Base-by-base conservation (phyloP, 805 yeast genomes). In the Spencermartinsiella europaea region DNA sequence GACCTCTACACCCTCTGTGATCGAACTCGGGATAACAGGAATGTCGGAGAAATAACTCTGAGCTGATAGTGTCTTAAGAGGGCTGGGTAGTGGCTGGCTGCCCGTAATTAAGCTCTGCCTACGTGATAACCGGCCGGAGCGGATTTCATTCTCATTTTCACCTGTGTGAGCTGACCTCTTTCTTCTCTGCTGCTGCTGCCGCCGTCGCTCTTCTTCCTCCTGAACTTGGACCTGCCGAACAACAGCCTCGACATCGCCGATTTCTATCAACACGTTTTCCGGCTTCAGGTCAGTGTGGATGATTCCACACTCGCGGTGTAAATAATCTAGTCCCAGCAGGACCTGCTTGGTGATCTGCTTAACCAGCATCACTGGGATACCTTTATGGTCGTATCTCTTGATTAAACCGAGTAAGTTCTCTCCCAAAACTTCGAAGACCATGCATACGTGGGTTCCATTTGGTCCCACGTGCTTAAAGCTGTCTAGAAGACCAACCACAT, bases 361-460 rank as follows among this genome's bases (percentile, higher is more conserved):
- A 33, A 86, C 93, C 57, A 84, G 77, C 19, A 75, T 73, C 27
- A 79, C 62, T 2, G 95, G 95, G n/a, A 87, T 76, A 19, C 95
- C 91, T 53, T 84, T 74, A 65, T 85, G 88, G 60, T 77, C 74
- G 60, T 76, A 90, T 47, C 90, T 74, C 53, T 86, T 77, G 48
- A 91, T 88, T 55, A 93, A 71, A 17, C 95, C 90, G 44, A 93
- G 70, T 55, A 93, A 65, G 62, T 89, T 91, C 65, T 93, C 99
- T 17, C 99, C 99, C 51, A 93, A 71, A 0, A 93, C 96, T 67
- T 93, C 99, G 64, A 93, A 93, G 1, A 91, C 97, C 98, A 93
- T 93, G 48, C 93, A 91, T 8, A 89, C 83, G 66, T 93, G 99
- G 2, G 77, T 74, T 1, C 99, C 99, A 65, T 93, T 88, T 3